Evolutionary conservation across 108 stramenopile genomes (phyloP).

Genomic region (Nitzschia sp.): DNA sequence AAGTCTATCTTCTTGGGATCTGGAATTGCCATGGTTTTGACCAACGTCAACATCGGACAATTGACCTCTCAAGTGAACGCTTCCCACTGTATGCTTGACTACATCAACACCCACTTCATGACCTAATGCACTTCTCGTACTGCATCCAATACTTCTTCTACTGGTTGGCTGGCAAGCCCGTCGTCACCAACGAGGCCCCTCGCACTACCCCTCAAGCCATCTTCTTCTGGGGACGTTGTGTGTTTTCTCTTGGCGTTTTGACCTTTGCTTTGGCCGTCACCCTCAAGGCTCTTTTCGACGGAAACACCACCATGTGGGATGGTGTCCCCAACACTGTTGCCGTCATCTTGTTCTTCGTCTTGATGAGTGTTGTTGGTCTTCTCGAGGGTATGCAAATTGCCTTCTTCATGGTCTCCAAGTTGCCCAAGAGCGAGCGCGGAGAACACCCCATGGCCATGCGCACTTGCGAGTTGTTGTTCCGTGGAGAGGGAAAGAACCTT

Average conservation of each 20-base stretch:
- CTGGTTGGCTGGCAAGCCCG: slow-evolving; percentile 57
- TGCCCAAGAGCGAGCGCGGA: slow-evolving; percentile 48
- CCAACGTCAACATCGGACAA: slow-evolving; percentile 63
- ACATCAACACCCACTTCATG: slow-evolving; percentile 80
- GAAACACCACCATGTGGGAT: slow-evolving; percentile 57
- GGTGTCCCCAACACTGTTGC: slow-evolving; percentile 45
- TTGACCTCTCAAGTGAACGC: slow-evolving; percentile 62
- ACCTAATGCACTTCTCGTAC: slow-evolving; percentile 72
- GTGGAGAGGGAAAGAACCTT: slow-evolving; percentile 65
- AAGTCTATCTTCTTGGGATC: slow-evolving; percentile 66
- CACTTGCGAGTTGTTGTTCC: slow-evolving; percentile 67
- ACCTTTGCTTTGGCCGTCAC: slow-evolving; percentile 67
- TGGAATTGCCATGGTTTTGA: slow-evolving; percentile 77
- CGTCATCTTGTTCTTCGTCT: slow-evolving; percentile 70
- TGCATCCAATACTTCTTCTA: slow-evolving; percentile 49
- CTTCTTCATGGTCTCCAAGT: slow-evolving; percentile 78
- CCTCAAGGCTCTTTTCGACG: slow-evolving; percentile 60
- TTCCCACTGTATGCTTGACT: slow-evolving; percentile 79
- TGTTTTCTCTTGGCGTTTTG: slow-evolving; percentile 65
- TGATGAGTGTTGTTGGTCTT: slow-evolving; percentile 72
- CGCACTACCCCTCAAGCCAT: slow-evolving; percentile 33
- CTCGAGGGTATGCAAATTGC: slow-evolving; percentile 90
- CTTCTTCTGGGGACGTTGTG: slow-evolving; percentile 71
- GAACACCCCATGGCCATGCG: slow-evolving; percentile 42
- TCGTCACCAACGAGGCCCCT: slow-evolving; percentile 67